These are phyloP conservation scores for Plicaturopsis crispa DNA, from an alignment of 768 basidiomycete genomes.

Conservation along the genomic window DNA sequence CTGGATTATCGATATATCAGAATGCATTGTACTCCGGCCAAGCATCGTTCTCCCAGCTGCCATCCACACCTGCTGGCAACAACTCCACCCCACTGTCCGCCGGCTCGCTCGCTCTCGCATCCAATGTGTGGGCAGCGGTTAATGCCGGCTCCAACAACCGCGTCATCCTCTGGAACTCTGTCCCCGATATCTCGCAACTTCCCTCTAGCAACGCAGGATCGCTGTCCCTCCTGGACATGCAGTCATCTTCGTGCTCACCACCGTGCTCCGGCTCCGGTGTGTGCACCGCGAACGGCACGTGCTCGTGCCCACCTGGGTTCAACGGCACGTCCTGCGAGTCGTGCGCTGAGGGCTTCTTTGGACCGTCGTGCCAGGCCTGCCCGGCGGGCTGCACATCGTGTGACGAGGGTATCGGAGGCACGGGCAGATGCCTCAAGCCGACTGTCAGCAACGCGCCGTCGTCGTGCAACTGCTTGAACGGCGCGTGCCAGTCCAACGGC, in stretches of 20 bases:
- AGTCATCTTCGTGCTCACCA: conserved; percentile 69
- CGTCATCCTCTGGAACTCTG: conserved; percentile 69
- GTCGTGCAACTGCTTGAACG: conserved; percentile 79
- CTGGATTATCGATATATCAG: conserved; percentile 64
- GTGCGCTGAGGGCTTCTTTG: conserved; percentile 71
- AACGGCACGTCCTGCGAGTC: conserved; percentile 74
- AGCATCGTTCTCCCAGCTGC: conserved; percentile 49
- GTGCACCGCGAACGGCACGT: conserved; percentile 65
- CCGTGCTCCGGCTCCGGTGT: conserved; percentile 67
- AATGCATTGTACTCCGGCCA: conserved; percentile 58
- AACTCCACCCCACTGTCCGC: conserved; percentile 43
- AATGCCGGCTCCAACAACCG: conserved; percentile 47
- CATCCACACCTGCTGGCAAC: conserved; percentile 39
- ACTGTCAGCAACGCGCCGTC: conserved; percentile 44
- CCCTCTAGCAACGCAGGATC: conserved; percentile 40
- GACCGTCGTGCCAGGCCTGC: conserved; percentile 62
- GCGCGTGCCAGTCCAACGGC: conserved; percentile 59
- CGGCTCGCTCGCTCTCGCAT: conserved; percentile 60
- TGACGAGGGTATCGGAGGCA: conserved; percentile 74
- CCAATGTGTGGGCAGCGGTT: conserved; percentile 63
- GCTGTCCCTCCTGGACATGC: conserved; percentile 60
- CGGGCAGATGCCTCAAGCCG: conserved; percentile 60
- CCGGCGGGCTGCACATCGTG: conserved; percentile 63
- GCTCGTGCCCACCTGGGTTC: conserved; percentile 68
- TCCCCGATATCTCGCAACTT: conserved; percentile 69